These are phyloP conservation scores for Pisolithus orientalis DNA, from an alignment of 768 basidiomycete genomes.

Conservation along the genomic window DNA sequence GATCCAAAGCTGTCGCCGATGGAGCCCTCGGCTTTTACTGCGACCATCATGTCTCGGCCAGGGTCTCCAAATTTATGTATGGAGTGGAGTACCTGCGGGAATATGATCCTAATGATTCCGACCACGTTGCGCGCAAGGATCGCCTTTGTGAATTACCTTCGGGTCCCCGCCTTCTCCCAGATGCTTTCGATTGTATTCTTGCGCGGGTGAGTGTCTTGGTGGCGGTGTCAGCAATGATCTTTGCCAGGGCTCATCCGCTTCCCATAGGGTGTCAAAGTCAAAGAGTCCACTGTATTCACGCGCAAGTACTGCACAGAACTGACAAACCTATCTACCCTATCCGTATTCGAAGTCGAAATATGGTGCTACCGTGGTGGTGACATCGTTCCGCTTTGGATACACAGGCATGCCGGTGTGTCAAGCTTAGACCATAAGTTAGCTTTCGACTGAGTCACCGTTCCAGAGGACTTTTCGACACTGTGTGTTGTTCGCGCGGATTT, in stretches of 20 bases:
- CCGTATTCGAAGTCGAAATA: slow-evolving; percentile 78
- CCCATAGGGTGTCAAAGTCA: slow-evolving; percentile 60
- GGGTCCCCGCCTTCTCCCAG: slow-evolving; percentile 70
- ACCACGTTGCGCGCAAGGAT: slow-evolving; percentile 58
- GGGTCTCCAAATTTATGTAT: slow-evolving; percentile 77
- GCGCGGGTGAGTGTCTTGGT: slow-evolving; percentile 41
- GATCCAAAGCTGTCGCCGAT: slow-evolving; percentile 81
- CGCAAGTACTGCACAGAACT: slow-evolving; percentile 80
- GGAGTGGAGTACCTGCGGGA: slow-evolving; percentile 75
- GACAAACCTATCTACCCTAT: slow-evolving; percentile 66
- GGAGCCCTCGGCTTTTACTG: slow-evolving; percentile 82
- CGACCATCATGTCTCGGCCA: slow-evolving; percentile 77
- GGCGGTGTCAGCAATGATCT: neutral
- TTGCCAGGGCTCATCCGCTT: slow-evolving; percentile 5
- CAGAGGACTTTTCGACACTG: slow-evolving; percentile 69
- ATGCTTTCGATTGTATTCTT: slow-evolving; percentile 79
- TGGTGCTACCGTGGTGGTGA: slow-evolving; percentile 82
- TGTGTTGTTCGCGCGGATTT: slow-evolving; percentile 76
- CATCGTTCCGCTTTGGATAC: slow-evolving; percentile 67
- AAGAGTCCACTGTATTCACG: slow-evolving; percentile 76
- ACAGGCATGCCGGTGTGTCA: slow-evolving; percentile 39
- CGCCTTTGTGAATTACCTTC: slow-evolving; percentile 71
- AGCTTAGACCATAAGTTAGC: neutral
- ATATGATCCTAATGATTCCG: slow-evolving; percentile 56
- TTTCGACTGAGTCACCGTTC: slow-evolving; percentile 1